phyloP scores from a whole-genome alignment of 2,329 filamentous ascomycete genomes.

The Botrytis pseudocinerea region DNA sequence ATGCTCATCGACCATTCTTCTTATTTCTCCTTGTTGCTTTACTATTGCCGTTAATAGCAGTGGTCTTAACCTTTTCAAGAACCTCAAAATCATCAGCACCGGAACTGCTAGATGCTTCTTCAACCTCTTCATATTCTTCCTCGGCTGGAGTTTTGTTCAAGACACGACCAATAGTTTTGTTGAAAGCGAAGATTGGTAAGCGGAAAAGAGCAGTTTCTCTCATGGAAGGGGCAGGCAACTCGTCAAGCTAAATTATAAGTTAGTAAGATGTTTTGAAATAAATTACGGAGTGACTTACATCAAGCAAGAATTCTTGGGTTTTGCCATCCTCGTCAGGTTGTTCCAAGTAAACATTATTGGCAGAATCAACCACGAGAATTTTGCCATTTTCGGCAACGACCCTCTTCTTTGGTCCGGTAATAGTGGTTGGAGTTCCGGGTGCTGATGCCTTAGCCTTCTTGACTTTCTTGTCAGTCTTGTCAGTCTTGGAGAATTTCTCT shows the following conservation, averaged over 20 bases:
- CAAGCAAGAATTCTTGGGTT: conserved; percentile 79
- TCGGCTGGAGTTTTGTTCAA: conserved; percentile 44
- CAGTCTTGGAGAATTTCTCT: conserved; percentile 78
- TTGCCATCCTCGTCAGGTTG: conserved; percentile 86
- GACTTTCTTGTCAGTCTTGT: conserved; percentile 58
- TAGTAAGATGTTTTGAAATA: conserved; percentile 6
- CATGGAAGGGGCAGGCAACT: conserved; percentile 75
- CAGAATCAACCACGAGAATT: conserved; percentile 85
- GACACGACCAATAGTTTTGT: conserved; percentile 53
- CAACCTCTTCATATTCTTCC: conserved; percentile 44
- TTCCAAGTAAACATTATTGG: conserved; percentile 93
- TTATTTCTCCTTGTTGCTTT: conserved; percentile 36
- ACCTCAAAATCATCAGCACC: conserved; percentile 64
- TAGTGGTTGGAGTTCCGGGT: conserved; percentile 46
- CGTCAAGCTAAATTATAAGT: conserved; percentile 59
- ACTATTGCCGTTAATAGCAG: conserved; percentile 36
- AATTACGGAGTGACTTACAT: conserved; percentile 60
- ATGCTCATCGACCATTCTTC: conserved; percentile 33
- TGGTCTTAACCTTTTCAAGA: conserved; percentile 52
- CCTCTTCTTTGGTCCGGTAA: conserved; percentile 77
- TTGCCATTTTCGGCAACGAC: conserved; percentile 96
- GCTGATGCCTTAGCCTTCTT: conserved; percentile 50
- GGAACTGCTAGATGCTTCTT: conserved; percentile 51
- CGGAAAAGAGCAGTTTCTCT: conserved; percentile 80
- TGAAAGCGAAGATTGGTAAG: conserved; percentile 73